Base-by-base conservation (phyloP, 257 asterid species). In the Parsonsia alboflavescens region DNA sequence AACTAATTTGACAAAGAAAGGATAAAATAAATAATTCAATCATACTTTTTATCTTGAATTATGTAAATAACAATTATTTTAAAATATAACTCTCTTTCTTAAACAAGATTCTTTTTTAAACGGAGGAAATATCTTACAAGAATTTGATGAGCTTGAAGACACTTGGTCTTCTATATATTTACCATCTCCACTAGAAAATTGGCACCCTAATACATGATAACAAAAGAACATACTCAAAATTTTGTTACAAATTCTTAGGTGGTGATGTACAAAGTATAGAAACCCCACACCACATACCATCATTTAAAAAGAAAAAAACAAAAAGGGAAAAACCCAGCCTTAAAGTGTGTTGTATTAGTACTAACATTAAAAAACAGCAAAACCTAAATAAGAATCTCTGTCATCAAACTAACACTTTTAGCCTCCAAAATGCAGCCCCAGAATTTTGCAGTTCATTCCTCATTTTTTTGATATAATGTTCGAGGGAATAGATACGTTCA, bases 351-450 rank as follows among this genome's bases (percentile, higher is more conserved):
- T n/a, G n/a, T 15, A 70, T 41, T 39, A 21, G 22, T 53, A 54
- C 7, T 73, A 7, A 16, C 75, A 41, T 8, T n/a, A 67, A 19
- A 48, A 58, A 67, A 24, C 30, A 11, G 48, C 19, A 15, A 42
- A 46, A 70, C 3, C 42, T 45, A 52, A 11, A 3, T 53, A n/a
- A 54, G 58, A 26, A 71, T 53, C 15, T 61, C 67, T 21, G 26
- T 28, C 48, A 28, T 89, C 83, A 87, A 56, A 84, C 80, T 83
- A 92, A 80, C 17, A 89, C 82, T 80, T 86, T 86, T 10, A 83
- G 89, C 81, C 78, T 84, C 99, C 97, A 94, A 42, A 88, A 92
- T 84, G 89, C 88, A 57, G 80, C 88, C 70, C 86, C 96, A 41
- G 94, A 89, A 74, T 79, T 70, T 59, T 71, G 88, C 79, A 78